A percentile compares a stretch with the other conserved stretches of the same genome.
These are phyloP conservation scores for Scleromitrula shiraiana DNA, from an alignment of 2,329 filamentous ascomycete genomes.

Conservation along the genomic window DNA sequence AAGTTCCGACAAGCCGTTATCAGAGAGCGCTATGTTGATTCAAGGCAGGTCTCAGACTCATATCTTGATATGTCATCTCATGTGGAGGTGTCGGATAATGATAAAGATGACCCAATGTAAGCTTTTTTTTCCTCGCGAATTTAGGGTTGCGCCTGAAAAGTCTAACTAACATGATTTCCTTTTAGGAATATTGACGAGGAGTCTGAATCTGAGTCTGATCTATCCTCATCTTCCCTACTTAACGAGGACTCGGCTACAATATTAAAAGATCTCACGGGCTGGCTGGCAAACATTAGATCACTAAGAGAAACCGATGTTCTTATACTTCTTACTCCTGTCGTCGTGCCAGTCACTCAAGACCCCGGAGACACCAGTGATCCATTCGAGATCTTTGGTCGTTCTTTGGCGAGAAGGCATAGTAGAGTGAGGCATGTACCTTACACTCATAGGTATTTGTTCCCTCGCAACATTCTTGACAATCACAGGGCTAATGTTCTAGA, in stretches of 20 bases:
- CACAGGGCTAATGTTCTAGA: slow-evolving; percentile 9
- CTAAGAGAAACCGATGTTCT: slow-evolving; percentile 45
- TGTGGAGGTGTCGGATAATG: background rate
- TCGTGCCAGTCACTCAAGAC: slow-evolving; percentile 38
- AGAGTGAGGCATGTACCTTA: slow-evolving; percentile 67
- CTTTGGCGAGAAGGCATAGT: slow-evolving; percentile 50
- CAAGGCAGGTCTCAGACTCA: slow-evolving; percentile 3
- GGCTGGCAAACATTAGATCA: slow-evolving; percentile 40
- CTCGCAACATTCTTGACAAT: slow-evolving; percentile 4
- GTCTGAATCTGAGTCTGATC: background rate
- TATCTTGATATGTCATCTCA: background rate
- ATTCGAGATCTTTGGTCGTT: slow-evolving; percentile 62
- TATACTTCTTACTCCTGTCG: slow-evolving; percentile 53
- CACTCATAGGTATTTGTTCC: slow-evolving; percentile 38
- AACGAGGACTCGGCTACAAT: slow-evolving; percentile 13
- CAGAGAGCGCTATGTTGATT: slow-evolving; percentile 5
- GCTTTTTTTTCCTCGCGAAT: background rate
- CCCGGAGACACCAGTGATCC: slow-evolving; percentile 48
- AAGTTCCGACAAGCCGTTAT: background rate
- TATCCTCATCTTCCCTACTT: background rate
- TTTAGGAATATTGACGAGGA: slow-evolving; percentile 2
- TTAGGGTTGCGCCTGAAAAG: background rate
- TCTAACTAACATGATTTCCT: background rate
- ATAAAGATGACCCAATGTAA: slow-evolving; percentile 4
- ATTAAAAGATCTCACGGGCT: slow-evolving; percentile 31